Evolutionary conservation across 202 grass and related monocot species (phyloP).

Genomic region (Alloteropsis angusta): DNA sequence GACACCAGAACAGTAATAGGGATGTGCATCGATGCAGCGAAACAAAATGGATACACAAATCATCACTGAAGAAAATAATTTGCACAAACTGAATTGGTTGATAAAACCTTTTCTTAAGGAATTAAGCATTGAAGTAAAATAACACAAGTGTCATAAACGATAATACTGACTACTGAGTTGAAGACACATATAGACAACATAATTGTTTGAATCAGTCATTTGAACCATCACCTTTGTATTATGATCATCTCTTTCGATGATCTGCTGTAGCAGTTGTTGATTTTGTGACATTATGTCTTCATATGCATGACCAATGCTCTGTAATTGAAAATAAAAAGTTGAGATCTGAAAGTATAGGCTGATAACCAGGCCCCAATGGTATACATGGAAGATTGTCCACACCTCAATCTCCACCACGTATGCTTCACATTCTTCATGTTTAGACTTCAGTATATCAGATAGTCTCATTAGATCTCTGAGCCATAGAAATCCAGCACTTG

Average conservation of each 20-base stretch:
- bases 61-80: background rate
- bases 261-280: constrained; percentile 83
- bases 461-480: constrained; percentile 55
- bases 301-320: constrained; percentile 82
- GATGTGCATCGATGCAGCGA: background rate
- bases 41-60: background rate
- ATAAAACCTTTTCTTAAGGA: background rate
- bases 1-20: background rate
- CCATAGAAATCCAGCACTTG: constrained; percentile 15
- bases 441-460: constrained; percentile 63
- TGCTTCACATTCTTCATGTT: constrained; percentile 68
- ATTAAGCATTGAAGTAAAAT: background rate
- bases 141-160: background rate
- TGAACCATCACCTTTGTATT: constrained; percentile 62
- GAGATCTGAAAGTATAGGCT: constrained; percentile 5
- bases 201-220: constrained; percentile 6
- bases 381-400: constrained; percentile 2
- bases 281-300: constrained; percentile 78
- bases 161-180: background rate
- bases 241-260: constrained; percentile 89
- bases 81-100: background rate
- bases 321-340: constrained; percentile 17
- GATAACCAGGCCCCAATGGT: background rate
- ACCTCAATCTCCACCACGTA: constrained; percentile 85
- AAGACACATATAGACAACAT: background rate